phyloP scores from a whole-genome alignment of 2,329 filamentous ascomycete species.

The Ophiosphaerella herpotricha region DNA sequence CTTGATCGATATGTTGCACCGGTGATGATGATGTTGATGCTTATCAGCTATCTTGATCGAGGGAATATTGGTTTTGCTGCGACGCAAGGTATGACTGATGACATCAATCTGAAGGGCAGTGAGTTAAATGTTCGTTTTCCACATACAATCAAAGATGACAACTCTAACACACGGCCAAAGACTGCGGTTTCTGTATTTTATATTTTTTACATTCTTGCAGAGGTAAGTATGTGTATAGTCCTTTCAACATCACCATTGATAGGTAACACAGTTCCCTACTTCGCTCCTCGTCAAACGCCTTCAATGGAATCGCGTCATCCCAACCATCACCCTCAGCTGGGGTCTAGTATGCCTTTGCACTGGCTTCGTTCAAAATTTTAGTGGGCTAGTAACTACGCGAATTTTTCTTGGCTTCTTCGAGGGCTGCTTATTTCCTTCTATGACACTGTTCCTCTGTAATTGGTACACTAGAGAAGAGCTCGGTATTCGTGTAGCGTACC shows the following conservation, averaged over 20 bases:
- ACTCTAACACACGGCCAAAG: slow-evolving; percentile 8
- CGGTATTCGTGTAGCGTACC: slow-evolving; percentile 33
- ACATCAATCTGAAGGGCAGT: slow-evolving; percentile 30
- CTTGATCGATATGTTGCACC: slow-evolving; percentile 41
- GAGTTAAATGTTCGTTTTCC: slow-evolving; percentile 30
- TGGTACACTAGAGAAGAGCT: slow-evolving; percentile 40
- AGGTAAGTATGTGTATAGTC: slow-evolving; percentile 16
- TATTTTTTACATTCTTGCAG: slow-evolving; percentile 43
- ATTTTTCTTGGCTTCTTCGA: slow-evolving; percentile 39
- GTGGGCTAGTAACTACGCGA: slow-evolving; percentile 22
- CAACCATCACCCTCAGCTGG: slow-evolving; percentile 56
- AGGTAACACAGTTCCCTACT: slow-evolving; percentile 30
- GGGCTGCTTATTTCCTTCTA: slow-evolving; percentile 37
- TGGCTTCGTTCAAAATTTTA: slow-evolving; percentile 26
- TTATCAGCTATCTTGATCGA: slow-evolving; percentile 42
- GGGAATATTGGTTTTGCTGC: slow-evolving; percentile 44
- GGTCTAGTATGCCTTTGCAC: slow-evolving; percentile 52
- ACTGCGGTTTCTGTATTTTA: slow-evolving; percentile 43
- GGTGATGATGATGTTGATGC: slow-evolving; percentile 43
- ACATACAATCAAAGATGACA: neutral
- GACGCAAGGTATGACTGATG: slow-evolving; percentile 39
- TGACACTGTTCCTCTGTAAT: slow-evolving; percentile 39
- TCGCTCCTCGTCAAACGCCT: slow-evolving; percentile 40
- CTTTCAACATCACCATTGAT: neutral
- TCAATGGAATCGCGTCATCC: slow-evolving; percentile 41